Base-by-base conservation (phyloP, 2,329 filamentous ascomycete species). In the Ilyonectria sp. region DNA sequence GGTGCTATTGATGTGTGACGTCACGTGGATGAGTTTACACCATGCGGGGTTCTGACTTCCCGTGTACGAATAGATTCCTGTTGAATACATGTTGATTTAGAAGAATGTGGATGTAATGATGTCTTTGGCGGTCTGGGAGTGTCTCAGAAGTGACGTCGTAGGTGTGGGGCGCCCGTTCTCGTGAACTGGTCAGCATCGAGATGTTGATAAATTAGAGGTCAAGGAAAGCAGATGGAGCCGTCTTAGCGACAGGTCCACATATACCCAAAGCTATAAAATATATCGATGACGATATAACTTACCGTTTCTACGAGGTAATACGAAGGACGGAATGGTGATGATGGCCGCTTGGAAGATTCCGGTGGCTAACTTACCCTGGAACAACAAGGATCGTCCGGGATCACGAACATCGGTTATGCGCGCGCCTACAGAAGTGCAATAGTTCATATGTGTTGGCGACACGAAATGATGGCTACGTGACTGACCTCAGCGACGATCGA, bases 401-500 rank as follows among this genome's bases (percentile, higher is more conserved):
- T 50, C 9, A 10, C 29, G 47, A 50, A 4, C 47, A 31, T 26
- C 15, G 15, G 8, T 23, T 52, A 57, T 46, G 23, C 33, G 53
- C 60, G 60, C 44, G 47, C 58, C 26, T 44, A 53, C 40, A 17
- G 11, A 29, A 13, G 26, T 33, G 35, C 8, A 26, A 15, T 33
- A 6, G 37, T 10, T 21, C 29, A 26, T 15, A 15, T n/a, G 29
- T 55, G 44, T 7, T 10, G 15, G 37, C 23, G 31, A 59, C 55
- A 65, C 50, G 50, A 43, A 57, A 60, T 50, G 23, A 47, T 56
- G 43, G 29, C 50, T 60, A 35, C 29, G n/a, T 17, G 43, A 33
- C 19, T 35, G 49, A 50, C 8, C 23, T 65, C 53, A 56, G 49
- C 63, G 59, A 62, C 63, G 59, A 62, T 62, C 58, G 63, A 56